Percentiles rank a stretch among this genome's conserved stretches.
Evolutionary conservation across 192 early-diverging fungal genomes (phyloP).

Genomic region (Coemansia furcata): DNA sequence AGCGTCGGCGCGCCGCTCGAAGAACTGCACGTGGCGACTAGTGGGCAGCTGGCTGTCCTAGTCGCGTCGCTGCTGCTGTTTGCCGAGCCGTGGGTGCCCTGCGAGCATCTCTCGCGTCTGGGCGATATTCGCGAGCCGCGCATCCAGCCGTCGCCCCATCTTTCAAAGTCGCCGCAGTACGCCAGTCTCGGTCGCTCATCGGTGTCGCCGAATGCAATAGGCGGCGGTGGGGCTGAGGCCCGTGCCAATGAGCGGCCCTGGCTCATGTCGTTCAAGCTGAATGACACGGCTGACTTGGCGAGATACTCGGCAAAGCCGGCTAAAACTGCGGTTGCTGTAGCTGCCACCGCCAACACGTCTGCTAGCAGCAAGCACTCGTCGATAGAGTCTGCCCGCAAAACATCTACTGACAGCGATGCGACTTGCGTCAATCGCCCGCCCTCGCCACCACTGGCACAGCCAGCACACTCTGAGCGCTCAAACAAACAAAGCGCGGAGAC

Average conservation of each 20-base stretch:
- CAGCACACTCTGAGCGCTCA: not conserved
- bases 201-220: not conserved
- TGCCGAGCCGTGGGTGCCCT: conserved; percentile 47
- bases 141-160: not conserved
- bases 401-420: conserved; percentile 40
- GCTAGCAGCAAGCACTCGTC: conserved; percentile 16
- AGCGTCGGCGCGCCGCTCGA: conserved; percentile 35
- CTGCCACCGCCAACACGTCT: not conserved
- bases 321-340: not conserved
- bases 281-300: conserved; percentile 27
- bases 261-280: conserved; percentile 44
- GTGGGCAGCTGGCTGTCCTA: conserved; percentile 42
- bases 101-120: conserved; percentile 36
- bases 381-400: conserved; percentile 26
- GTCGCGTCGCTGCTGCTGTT: conserved; percentile 35
- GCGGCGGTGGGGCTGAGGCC: not conserved
- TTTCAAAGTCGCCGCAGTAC: conserved; percentile 10
- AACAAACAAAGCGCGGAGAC: not conserved
- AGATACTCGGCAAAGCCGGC: conserved; percentile 21
- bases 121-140: conserved; percentile 48
- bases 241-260: conserved; percentile 34
- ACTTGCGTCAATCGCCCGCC: conserved; percentile 29
- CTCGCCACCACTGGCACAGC: conserved; percentile 9
- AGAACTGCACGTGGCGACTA: conserved; percentile 29
- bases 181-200: conserved; percentile 5